These are phyloP conservation scores for Microsporum audouinii DNA, from an alignment of 2,329 filamentous ascomycete genomes.

Conservation along the genomic window DNA sequence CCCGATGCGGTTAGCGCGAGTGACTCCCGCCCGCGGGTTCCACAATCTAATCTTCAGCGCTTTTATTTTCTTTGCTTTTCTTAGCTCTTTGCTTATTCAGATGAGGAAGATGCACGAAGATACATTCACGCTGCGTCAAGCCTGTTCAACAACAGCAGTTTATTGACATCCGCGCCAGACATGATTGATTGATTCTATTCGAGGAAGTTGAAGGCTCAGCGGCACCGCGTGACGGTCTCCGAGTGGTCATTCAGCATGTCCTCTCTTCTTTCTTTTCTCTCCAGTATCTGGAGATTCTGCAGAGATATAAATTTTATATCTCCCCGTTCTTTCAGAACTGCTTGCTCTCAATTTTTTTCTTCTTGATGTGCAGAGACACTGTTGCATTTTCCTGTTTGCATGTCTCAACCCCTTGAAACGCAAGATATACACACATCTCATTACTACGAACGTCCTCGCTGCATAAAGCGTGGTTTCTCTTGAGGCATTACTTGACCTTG, in stretches of 20 bases:
- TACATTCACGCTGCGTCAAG: constrained; percentile 9
- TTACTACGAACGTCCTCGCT: not conserved
- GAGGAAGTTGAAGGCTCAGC: not conserved
- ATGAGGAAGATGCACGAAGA: not conserved
- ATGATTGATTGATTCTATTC: not conserved
- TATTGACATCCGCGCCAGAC: not conserved
- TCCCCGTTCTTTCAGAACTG: not conserved
- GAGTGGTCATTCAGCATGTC: not conserved
- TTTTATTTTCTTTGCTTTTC: not conserved
- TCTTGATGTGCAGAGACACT: not conserved
- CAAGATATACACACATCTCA: not conserved
- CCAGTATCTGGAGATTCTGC: not conserved
- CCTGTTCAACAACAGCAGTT: not conserved
- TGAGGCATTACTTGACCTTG: not conserved
- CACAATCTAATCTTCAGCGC: not conserved
- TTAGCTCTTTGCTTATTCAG: constrained; percentile 9
- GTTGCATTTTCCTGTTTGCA: not conserved
- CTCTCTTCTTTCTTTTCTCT: not conserved
- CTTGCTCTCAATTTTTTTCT: not conserved
- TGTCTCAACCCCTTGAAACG: not conserved
- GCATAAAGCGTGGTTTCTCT: not conserved
- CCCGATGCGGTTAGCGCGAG: constrained; percentile 12
- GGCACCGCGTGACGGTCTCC: not conserved
- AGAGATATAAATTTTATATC: not conserved
- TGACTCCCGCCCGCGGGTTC: not conserved